Evolutionary conservation across 805 yeast genomes (phyloP).

Genomic region (Torulaspora maleeae): DNA sequence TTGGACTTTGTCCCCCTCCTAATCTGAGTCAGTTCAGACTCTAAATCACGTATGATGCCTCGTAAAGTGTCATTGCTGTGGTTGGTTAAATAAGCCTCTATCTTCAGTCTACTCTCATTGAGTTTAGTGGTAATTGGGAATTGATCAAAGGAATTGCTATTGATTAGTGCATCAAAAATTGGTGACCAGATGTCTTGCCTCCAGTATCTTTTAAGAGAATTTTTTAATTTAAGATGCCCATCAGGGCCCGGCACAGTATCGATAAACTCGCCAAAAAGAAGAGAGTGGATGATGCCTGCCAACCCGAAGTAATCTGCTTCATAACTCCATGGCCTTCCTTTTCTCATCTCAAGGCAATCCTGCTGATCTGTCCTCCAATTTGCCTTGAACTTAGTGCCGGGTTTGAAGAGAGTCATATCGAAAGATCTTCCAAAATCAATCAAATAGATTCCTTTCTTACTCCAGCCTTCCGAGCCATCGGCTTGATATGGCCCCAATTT

Average conservation of each 20-base stretch:
- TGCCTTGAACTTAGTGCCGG: constrained; percentile 50
- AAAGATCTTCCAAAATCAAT: constrained; percentile 82
- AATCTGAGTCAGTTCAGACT: constrained; percentile 27
- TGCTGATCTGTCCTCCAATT: constrained; percentile 59
- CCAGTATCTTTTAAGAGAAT: constrained; percentile 69
- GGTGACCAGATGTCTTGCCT: constrained; percentile 64
- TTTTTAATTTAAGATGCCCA: constrained; percentile 38
- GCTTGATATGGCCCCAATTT: constrained; percentile 32
- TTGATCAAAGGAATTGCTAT: constrained; percentile 42
- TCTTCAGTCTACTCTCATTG: constrained; percentile 8
- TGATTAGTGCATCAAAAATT: constrained; percentile 58
- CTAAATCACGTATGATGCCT: constrained; percentile 37
- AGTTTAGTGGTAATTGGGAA: constrained; percentile 41
- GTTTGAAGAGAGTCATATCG: constrained; percentile 56
- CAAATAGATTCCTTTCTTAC: constrained; percentile 50
- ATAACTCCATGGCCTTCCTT: constrained; percentile 60
- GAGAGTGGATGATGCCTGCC: constrained; percentile 66
- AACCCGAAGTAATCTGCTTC: constrained; percentile 82
- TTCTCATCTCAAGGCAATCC: constrained; percentile 69
- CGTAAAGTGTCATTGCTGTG: constrained; percentile 29
- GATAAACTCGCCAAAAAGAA: constrained; percentile 67
- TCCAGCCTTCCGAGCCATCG: constrained; percentile 45
- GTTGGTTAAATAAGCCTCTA: constrained; percentile 15
- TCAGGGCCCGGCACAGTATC: constrained; percentile 37
- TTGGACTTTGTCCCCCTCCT: constrained; percentile 8